These are phyloP conservation scores for Colletotrichum limetticola DNA, from an alignment of 2,329 filamentous ascomycete genomes.

Conservation along the genomic window DNA sequence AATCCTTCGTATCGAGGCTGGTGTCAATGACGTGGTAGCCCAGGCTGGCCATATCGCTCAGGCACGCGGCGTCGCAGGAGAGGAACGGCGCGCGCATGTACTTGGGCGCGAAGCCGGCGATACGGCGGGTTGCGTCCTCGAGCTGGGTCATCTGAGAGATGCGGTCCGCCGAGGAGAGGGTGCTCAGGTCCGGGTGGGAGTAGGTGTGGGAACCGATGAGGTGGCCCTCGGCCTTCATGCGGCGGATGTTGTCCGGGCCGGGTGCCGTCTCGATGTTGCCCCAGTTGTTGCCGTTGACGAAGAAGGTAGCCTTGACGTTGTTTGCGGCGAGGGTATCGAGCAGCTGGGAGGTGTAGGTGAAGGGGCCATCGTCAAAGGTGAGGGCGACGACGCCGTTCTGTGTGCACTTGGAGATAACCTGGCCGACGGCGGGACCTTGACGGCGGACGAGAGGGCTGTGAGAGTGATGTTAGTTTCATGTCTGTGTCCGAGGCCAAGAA, in stretches of 20 bases:
- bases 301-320: slow-evolving; percentile 52
- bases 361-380: slow-evolving; percentile 61
- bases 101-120: slow-evolving; percentile 53
- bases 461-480: slow-evolving; percentile 13
- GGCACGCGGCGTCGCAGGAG: slow-evolving; percentile 47
- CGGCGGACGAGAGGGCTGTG: slow-evolving; percentile 24
- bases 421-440: slow-evolving; percentile 14
- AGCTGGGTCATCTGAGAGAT: slow-evolving; percentile 54
- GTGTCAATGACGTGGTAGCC: slow-evolving; percentile 68
- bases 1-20: slow-evolving; percentile 71
- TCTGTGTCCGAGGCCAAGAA: neutral
- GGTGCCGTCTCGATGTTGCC: slow-evolving; percentile 53
- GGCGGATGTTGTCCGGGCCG: slow-evolving; percentile 49
- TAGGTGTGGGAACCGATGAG: slow-evolving; percentile 52
- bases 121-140: slow-evolving; percentile 55
- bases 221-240: slow-evolving; percentile 55
- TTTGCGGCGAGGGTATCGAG: slow-evolving; percentile 49
- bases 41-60: slow-evolving; percentile 41
- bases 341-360: slow-evolving; percentile 51
- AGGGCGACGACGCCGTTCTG: slow-evolving; percentile 52
- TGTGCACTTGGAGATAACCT: slow-evolving; percentile 40
- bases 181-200: slow-evolving; percentile 56
- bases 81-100: slow-evolving; percentile 59
- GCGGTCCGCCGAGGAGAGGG: slow-evolving; percentile 46
- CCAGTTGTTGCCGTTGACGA: slow-evolving; percentile 54